These are phyloP conservation scores for Aphanomyces cochlioides DNA, from an alignment of 352 stramenopile genomes.

Conservation along the genomic window DNA sequence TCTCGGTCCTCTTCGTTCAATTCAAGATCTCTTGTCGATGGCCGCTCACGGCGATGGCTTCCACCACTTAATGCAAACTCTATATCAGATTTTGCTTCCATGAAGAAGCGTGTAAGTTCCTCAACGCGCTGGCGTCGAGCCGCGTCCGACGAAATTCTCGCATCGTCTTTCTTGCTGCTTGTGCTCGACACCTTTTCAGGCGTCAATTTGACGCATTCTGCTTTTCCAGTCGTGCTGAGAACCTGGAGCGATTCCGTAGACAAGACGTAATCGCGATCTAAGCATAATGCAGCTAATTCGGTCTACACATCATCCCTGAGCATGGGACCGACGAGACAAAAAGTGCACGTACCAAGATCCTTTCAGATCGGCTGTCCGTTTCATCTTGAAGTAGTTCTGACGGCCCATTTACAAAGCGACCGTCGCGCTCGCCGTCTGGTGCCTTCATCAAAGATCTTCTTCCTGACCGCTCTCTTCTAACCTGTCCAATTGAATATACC, in stretches of 20 bases:
- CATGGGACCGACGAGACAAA: constrained; percentile 11
- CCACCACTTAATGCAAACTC: constrained; percentile 77
- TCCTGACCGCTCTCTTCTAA: constrained; percentile 9
- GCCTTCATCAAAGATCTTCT: constrained; percentile 23
- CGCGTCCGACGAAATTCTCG: constrained; percentile 69
- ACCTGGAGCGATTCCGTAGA: constrained; percentile 70
- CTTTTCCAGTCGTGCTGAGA: constrained; percentile 52
- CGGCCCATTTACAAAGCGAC: not conserved
- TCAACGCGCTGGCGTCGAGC: constrained; percentile 76
- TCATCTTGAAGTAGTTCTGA: constrained; percentile 17
- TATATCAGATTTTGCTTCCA: constrained; percentile 87
- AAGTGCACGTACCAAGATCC: constrained; percentile 55
- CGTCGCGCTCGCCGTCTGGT: not conserved
- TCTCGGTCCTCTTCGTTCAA: constrained; percentile 68
- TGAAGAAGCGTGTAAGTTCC: constrained; percentile 85
- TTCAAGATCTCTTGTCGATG: constrained; percentile 19
- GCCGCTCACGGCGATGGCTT: constrained; percentile 55
- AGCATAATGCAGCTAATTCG: constrained; percentile 66
- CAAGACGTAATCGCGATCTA: constrained; percentile 68
- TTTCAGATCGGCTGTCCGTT: constrained; percentile 55
- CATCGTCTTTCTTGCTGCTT: constrained; percentile 48
- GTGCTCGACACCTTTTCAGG: constrained; percentile 37
- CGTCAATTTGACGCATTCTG: constrained; percentile 71
- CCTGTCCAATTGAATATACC: not conserved
- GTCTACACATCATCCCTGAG: constrained; percentile 30